phyloP scores from a whole-genome alignment of 441 rosid species.

The Populus hybrid region DNA sequence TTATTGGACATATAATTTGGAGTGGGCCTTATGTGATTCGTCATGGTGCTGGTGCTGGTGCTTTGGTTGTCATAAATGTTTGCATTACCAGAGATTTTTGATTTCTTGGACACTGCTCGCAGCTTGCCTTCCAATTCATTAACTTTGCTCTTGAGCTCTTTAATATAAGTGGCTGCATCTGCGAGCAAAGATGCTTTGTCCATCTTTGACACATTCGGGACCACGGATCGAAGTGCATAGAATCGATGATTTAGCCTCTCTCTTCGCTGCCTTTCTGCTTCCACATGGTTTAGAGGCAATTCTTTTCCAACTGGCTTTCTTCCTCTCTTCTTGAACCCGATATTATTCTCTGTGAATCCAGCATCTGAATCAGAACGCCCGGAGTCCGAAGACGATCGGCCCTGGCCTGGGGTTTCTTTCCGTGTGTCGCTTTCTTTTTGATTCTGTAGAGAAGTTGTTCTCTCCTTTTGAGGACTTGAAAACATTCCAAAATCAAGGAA shows the following conservation, averaged over 20 bases:
- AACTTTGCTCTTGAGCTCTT: conserved; percentile 31
- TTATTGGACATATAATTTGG: not conserved
- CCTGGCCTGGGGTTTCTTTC: conserved; percentile 13
- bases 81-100: not conserved
- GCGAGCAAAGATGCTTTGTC: conserved; percentile 51
- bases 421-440: not conserved
- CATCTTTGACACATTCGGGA: conserved; percentile 54
- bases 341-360: not conserved
- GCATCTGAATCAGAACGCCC: conserved; percentile 29
- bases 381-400: conserved; percentile 34
- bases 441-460: conserved; percentile 1
- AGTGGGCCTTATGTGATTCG: not conserved
- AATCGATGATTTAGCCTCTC: conserved; percentile 48
- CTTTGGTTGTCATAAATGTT: not conserved
- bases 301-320: conserved; percentile 21
- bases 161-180: conserved; percentile 45
- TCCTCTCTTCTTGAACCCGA: conserved; percentile 20
- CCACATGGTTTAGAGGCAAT: conserved; percentile 33
- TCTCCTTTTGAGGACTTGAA: conserved; percentile 8
- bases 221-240: conserved; percentile 51
- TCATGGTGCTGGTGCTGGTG: not conserved
- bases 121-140: conserved; percentile 27
- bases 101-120: not conserved
- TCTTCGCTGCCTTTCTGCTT: conserved; percentile 53
- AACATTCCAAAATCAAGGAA: conserved; percentile 17